Percentiles rank a stretch among this genome's conserved stretches.
These are phyloP conservation scores for Fusarium haematococcum DNA, from an alignment of 2,329 filamentous ascomycete genomes.

Conservation along the genomic window DNA sequence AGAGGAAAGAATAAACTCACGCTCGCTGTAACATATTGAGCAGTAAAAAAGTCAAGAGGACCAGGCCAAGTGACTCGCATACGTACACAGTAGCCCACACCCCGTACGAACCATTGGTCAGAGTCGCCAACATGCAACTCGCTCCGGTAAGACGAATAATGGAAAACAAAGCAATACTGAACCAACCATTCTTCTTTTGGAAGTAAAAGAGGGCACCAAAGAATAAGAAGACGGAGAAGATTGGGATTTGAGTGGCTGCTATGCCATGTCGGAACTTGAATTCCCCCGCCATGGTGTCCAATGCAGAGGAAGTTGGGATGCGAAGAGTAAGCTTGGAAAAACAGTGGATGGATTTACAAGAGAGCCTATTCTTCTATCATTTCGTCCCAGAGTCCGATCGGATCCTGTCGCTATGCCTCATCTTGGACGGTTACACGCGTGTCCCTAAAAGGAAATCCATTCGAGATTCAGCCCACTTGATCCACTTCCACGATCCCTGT, in stretches of 20 bases:
- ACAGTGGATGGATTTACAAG: neutral
- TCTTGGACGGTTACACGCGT: neutral
- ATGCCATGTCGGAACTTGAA: neutral
- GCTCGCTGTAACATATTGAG: neutral
- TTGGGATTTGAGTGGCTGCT: neutral
- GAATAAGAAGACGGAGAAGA: neutral
- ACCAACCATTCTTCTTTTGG: conserved; percentile 2
- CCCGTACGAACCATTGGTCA: neutral
- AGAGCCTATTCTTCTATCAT: neutral
- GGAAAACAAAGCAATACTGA: neutral
- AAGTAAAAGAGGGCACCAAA: neutral
- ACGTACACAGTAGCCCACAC: neutral
- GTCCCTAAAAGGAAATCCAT: neutral
- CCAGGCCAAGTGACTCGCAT: neutral
- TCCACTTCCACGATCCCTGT: neutral
- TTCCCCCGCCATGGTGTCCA: neutral
- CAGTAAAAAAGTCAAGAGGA: neutral
- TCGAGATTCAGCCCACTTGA: neutral
- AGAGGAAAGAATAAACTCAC: neutral
- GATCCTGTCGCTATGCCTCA: neutral
- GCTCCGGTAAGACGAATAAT: neutral
- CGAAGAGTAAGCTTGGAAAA: neutral
- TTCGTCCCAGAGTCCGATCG: neutral
- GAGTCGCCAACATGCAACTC: neutral
- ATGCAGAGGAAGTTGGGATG: neutral